These are phyloP conservation scores for Solanum etuberosum DNA, from an alignment of 257 asterid species.

Conservation along the genomic window DNA sequence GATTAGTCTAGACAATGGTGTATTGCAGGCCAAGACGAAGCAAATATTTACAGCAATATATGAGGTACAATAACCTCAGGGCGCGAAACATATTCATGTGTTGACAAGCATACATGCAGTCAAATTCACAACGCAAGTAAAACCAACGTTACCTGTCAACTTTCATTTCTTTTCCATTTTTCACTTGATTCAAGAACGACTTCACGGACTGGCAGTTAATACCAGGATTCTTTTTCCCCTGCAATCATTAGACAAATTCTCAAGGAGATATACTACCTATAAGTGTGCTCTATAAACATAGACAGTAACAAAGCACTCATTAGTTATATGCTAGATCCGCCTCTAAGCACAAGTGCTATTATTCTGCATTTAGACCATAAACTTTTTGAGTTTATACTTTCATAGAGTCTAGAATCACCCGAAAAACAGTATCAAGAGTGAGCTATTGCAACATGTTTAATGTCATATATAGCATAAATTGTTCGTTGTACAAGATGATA, in stretches of 20 bases:
- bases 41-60: background rate
- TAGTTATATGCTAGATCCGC: background rate
- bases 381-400: background rate
- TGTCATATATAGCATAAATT: background rate
- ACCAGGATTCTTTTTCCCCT: conserved; percentile 93
- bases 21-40: background rate
- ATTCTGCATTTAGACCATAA: background rate
- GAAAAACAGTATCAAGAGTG: background rate
- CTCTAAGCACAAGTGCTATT: background rate
- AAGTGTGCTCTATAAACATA: background rate
- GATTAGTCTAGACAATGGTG: background rate
- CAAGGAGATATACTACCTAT: background rate
- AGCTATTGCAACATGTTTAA: background rate
- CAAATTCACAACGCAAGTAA: background rate
- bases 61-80: background rate
- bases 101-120: background rate
- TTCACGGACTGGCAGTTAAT: conserved; percentile 62
- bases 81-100: background rate
- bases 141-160: conserved; percentile 52
- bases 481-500: background rate
- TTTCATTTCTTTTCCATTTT: conserved; percentile 66
- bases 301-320: background rate
- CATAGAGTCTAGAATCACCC: background rate
- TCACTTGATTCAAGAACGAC: conserved; percentile 53
- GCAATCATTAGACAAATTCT: conserved; percentile 9